These are phyloP conservation scores for Clausena lansium DNA, from an alignment of 345 rosid genomes.

Conservation along the genomic window DNA sequence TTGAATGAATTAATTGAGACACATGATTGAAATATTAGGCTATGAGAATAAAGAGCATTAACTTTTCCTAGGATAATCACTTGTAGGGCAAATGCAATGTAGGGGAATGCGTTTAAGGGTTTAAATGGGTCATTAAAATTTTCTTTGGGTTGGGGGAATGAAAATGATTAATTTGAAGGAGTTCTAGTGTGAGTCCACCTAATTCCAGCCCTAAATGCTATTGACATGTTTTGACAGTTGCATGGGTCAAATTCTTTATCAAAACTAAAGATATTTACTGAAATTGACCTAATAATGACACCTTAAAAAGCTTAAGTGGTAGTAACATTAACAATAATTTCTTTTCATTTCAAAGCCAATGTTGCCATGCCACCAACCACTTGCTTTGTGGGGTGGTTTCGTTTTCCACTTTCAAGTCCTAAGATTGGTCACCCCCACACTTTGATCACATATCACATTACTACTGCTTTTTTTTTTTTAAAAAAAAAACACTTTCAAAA, in stretches of 20 bases:
- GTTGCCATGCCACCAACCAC: constrained; percentile 23
- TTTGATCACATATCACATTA: not conserved
- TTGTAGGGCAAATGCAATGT: not conserved
- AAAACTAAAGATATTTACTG: not conserved
- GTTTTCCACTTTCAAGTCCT: constrained; percentile 31
- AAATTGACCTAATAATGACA: constrained; percentile 9
- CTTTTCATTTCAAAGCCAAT: constrained; percentile 7
- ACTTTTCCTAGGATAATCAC: not conserved
- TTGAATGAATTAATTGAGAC: not conserved
- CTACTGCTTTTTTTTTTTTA: not conserved
- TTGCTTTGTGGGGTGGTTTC: constrained; percentile 29
- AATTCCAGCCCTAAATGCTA: not conserved
- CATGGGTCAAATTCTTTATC: not conserved
- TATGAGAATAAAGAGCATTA: not conserved
- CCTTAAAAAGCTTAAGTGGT: not conserved
- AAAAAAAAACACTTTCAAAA: not conserved
- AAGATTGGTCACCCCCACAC: constrained; percentile 19
- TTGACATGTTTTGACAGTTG: not conserved
- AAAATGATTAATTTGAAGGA: constrained; percentile 2
- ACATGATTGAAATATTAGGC: not conserved
- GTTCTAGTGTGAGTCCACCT: not conserved
- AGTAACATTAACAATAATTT: not conserved
- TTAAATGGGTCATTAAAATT: not conserved
- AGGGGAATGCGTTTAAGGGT: not conserved
- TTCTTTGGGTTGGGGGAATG: no score